phyloP scores from a whole-genome alignment of 306 rosid species.

The Prunus mongolica region DNA sequence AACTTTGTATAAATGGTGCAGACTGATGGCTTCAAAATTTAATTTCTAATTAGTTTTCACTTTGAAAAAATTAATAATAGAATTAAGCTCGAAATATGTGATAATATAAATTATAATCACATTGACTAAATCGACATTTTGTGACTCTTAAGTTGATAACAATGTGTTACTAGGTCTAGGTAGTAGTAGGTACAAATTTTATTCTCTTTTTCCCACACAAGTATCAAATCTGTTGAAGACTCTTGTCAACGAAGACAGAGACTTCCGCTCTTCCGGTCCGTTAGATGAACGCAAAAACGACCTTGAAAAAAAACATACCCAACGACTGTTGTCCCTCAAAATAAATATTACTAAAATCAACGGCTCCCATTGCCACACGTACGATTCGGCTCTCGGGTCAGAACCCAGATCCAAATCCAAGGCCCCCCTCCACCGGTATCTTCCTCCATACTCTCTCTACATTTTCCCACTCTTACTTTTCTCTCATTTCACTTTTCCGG shows the following conservation, averaged over 20 bases:
- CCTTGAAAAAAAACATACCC: slow-evolving; percentile 5
- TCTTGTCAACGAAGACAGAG: not conserved
- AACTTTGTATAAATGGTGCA: too few relatives aligned
- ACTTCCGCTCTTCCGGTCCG: slow-evolving; percentile 36
- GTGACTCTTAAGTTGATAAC: too few relatives aligned
- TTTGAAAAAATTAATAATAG: too few relatives aligned
- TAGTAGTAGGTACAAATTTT: too few relatives aligned
- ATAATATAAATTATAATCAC: too few relatives aligned
- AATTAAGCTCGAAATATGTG: too few relatives aligned
- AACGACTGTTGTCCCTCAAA: not conserved
- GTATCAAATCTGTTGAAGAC: not conserved
- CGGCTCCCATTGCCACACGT: slow-evolving; percentile 7
- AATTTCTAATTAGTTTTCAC: too few relatives aligned
- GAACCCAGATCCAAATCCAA: not conserved
- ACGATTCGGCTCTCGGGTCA: not conserved
- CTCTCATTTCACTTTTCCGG: slow-evolving; percentile 41
- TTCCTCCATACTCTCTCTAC: not conserved
- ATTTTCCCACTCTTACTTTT: slow-evolving; percentile 28
- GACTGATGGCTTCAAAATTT: too few relatives aligned
- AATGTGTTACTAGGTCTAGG: too few relatives aligned
- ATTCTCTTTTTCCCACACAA: too few relatives aligned
- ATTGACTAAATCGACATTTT: too few relatives aligned
- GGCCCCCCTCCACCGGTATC: not conserved
- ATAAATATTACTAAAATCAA: not conserved
- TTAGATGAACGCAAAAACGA: slow-evolving; percentile 34